phyloP scores from a whole-genome alignment of 2,329 filamentous ascomycete genomes.

The Beauveria brongniartii region DNA sequence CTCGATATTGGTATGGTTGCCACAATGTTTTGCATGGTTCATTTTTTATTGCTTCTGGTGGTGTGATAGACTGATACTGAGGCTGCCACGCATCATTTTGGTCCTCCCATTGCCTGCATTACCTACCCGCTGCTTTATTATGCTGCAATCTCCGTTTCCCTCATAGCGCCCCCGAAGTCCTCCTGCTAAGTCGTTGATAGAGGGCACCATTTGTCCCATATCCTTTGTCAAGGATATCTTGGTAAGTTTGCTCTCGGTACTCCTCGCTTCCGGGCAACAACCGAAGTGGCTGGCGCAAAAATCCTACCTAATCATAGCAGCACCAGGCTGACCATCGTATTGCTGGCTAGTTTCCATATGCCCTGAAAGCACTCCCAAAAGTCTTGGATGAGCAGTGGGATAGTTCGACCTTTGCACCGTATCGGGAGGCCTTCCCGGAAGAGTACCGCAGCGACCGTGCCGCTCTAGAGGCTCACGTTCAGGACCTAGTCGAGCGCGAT shows the following conservation, averaged over 20 bases:
- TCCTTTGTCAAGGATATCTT: conserved; percentile 77
- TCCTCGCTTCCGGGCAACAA: conserved; percentile 12
- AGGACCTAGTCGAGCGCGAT: conserved; percentile 62
- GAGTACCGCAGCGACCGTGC: conserved; percentile 51
- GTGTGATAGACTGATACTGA: neutral
- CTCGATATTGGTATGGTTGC: conserved; percentile 29
- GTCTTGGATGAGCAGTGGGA: conserved; percentile 62
- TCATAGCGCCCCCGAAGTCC: neutral
- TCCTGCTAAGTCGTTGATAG: conserved; percentile 32
- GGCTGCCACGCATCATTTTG: conserved; percentile 1
- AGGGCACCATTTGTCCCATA: conserved; percentile 76
- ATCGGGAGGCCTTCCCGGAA: conserved; percentile 63
- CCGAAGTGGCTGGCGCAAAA: neutral
- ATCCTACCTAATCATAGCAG: neutral
- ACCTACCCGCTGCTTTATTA: neutral
- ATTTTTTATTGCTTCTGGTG: neutral
- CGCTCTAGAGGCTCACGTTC: conserved; percentile 57
- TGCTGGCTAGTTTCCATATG: conserved; percentile 62
- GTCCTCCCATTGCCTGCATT: neutral
- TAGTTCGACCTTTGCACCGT: conserved; percentile 52
- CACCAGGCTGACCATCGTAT: neutral
- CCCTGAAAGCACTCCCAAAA: conserved; percentile 55
- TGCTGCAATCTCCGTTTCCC: neutral
- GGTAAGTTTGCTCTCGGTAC: conserved; percentile 45
- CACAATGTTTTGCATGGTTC: neutral